Evolutionary conservation across 2,329 filamentous ascomycete genomes (phyloP).

Genomic region (Microcera coccophila): DNA sequence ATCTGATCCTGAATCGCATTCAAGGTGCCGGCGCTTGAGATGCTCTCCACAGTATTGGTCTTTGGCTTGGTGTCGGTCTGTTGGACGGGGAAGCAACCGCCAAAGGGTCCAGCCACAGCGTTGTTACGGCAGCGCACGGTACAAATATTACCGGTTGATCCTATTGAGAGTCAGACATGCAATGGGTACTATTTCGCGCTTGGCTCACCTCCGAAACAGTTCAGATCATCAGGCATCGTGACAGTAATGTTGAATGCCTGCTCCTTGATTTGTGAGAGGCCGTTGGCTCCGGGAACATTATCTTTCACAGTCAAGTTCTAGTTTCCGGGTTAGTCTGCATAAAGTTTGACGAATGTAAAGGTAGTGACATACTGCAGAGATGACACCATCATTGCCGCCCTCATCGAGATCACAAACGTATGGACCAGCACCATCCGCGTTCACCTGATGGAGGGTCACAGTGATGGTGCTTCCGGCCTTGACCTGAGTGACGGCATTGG

Average conservation of each 20-base stretch:
- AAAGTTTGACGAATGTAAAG: no score
- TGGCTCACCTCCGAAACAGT: conserved; percentile 50
- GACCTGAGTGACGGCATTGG: conserved; percentile 47
- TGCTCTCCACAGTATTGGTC: conserved; percentile 42
- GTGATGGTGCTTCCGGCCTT: conserved; percentile 41
- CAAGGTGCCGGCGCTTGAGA: conserved; percentile 45
- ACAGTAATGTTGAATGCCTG: conserved; percentile 56
- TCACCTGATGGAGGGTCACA: conserved; percentile 66
- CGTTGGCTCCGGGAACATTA: conserved; percentile 57
- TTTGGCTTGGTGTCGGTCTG: conserved; percentile 44
- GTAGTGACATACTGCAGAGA: conserved; percentile 6
- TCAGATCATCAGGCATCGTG: conserved; percentile 46
- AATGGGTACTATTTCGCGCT: not conserved
- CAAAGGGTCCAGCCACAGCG: conserved; percentile 53
- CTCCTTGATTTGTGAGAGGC: conserved; percentile 53
- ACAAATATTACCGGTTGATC: conserved; percentile 55
- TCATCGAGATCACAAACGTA: conserved; percentile 52
- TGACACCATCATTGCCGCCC: conserved; percentile 38
- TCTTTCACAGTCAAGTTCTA: conserved; percentile 49
- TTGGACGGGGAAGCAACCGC: conserved; percentile 55
- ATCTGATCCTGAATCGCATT: conserved; percentile 47
- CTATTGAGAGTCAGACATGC: conserved; percentile 26
- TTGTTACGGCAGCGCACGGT: conserved; percentile 59
- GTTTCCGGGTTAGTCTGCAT: no score
- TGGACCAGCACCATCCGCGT: conserved; percentile 60